Evolutionary conservation across 768 basidiomycete species (phyloP).

Genomic region (Leccinum imitatum): DNA sequence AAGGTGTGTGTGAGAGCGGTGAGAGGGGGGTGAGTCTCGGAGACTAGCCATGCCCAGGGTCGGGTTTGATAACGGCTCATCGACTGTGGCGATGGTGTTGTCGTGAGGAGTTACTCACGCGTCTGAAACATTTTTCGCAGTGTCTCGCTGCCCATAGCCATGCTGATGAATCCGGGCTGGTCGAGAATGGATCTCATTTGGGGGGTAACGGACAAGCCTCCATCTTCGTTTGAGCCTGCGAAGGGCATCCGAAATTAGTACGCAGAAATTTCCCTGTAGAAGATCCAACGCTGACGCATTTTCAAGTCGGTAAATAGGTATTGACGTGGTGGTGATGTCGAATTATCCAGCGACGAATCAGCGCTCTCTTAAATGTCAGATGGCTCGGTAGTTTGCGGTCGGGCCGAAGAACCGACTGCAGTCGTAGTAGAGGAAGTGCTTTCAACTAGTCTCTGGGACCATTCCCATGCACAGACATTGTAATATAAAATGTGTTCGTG

Average conservation of each 20-base stretch:
- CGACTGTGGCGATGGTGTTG: not conserved
- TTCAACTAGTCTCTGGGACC: not conserved
- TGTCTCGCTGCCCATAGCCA: conserved; percentile 23
- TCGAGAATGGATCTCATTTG: conserved; percentile 29
- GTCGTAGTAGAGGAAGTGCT: not conserved
- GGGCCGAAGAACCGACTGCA: not conserved
- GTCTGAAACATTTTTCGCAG: conserved; percentile 32
- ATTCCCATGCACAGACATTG: not conserved
- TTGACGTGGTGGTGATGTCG: not conserved
- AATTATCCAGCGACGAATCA: not conserved
- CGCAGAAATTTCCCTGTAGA: not conserved
- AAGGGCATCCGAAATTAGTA: conserved; percentile 3
- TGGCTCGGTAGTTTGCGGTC: not conserved
- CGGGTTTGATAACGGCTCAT: not conserved
- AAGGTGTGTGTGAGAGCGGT: not conserved
- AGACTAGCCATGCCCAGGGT: not conserved
- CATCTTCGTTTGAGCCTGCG: conserved; percentile 17
- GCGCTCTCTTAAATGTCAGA: not conserved
- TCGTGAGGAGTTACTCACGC: conserved; percentile 18
- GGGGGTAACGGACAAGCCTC: conserved; percentile 26
- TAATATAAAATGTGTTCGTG: not conserved
- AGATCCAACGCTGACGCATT: conserved; percentile 17
- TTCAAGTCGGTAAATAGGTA: not conserved
- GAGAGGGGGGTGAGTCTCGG: not conserved
- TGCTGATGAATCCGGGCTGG: conserved; percentile 27